These are phyloP conservation scores for Choiromyces venosus DNA, from an alignment of 495 filamentous ascomycete species.

Conservation along the genomic window DNA sequence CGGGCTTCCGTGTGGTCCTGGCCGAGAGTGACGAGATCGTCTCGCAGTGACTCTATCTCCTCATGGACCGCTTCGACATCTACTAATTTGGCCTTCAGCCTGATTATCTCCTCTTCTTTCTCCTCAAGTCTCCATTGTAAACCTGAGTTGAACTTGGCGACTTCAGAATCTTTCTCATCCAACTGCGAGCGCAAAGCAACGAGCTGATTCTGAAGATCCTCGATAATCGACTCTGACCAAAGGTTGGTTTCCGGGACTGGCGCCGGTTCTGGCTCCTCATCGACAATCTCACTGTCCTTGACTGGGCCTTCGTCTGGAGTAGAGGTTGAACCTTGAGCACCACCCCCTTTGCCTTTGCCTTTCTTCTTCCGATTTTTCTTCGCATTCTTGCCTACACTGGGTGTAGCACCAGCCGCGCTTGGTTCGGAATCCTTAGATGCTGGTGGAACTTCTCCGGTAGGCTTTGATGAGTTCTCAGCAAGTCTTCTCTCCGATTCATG, in stretches of 20 bases:
- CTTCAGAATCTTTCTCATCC: constrained; percentile 45
- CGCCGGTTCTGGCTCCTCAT: constrained; percentile 25
- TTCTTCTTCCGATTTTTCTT: constrained; percentile 93
- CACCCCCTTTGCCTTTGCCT: constrained; percentile 51
- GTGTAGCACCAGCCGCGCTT: constrained; percentile 13
- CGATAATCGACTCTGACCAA: constrained; percentile 33
- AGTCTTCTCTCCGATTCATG: constrained; percentile 11
- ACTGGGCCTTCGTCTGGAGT: constrained; percentile 35
- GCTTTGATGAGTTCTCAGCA: neutral
- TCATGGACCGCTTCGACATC: constrained; percentile 75
- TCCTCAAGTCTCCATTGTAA: constrained; percentile 47
- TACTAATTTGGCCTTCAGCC: constrained; percentile 59
- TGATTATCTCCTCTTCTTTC: constrained; percentile 66
- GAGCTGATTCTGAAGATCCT: constrained; percentile 52
- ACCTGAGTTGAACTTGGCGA: neutral
- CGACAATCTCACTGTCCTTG: constrained; percentile 39
- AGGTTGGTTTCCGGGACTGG: neutral
- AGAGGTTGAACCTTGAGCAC: constrained; percentile 44
- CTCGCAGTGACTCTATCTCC: constrained; percentile 76
- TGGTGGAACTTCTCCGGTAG: constrained; percentile 23
- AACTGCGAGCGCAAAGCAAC: constrained; percentile 47
- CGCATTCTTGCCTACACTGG: constrained; percentile 52
- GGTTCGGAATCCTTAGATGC: constrained; percentile 34
- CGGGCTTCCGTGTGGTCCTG: constrained; percentile 78
- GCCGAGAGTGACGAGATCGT: constrained; percentile 69